These are phyloP conservation scores for Fusarium sp. DNA, from an alignment of 2,329 filamentous ascomycete genomes.

Conservation along the genomic window DNA sequence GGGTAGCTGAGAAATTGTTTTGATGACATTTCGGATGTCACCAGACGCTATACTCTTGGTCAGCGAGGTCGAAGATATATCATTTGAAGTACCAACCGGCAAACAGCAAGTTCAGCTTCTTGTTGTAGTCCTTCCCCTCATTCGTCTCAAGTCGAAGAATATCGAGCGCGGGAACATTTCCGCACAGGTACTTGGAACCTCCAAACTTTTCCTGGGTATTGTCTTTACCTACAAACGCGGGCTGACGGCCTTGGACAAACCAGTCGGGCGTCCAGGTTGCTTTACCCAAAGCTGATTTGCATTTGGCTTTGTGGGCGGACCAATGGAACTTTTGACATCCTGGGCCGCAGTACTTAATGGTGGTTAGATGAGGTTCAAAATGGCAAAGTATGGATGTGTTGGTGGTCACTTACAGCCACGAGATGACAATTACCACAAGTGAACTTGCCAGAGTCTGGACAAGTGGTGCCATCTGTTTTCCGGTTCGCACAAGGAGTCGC, in stretches of 20 bases:
- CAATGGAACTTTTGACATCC: slow-evolving; percentile 13
- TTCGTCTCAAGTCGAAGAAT: slow-evolving; percentile 19
- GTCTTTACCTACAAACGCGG: not conserved
- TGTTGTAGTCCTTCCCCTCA: slow-evolving; percentile 1
- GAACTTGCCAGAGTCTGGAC: not conserved
- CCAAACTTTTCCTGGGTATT: not conserved
- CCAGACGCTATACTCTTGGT: slow-evolving; percentile 13
- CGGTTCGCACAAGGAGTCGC: not conserved
- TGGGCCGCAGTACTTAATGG: slow-evolving; percentile 18
- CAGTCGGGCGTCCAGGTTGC: slow-evolving; percentile 3
- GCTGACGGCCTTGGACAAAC: not conserved
- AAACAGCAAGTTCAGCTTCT: slow-evolving; percentile 16
- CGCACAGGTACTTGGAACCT: slow-evolving; percentile 9
- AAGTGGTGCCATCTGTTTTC: rapidly evolving
- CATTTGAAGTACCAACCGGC: not conserved
- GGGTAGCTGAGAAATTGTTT: slow-evolving; percentile 16
- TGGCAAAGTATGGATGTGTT: too few species aligned
- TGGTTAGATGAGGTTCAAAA: not conserved
- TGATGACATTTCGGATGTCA: slow-evolving; percentile 20
- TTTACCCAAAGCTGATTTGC: not conserved
- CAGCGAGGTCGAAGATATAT: not conserved
- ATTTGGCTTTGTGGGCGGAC: not conserved
- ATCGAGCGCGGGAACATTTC: slow-evolving; percentile 26
- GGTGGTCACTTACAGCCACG: not conserved
- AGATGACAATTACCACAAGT: not conserved